These are phyloP conservation scores for Acer negundo DNA, from an alignment of 345 rosid species.

Conservation along the genomic window DNA sequence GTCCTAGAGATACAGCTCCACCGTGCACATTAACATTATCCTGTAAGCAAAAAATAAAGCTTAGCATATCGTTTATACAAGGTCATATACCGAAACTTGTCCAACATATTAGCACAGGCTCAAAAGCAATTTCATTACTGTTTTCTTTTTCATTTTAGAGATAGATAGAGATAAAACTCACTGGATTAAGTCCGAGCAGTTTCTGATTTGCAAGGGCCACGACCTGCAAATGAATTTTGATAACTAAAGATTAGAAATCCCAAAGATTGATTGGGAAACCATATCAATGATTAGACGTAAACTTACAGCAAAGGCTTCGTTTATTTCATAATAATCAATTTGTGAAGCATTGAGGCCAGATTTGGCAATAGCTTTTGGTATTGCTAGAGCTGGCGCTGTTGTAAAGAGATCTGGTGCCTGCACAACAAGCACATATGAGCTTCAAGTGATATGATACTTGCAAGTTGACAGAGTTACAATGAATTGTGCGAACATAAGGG, in stretches of 20 bases:
- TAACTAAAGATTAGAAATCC: slow-evolving; percentile 10
- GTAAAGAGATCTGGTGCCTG: slow-evolving; percentile 97
- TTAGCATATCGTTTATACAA: neutral
- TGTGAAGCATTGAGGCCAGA: slow-evolving; percentile 84
- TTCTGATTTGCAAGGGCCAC: slow-evolving; percentile 92
- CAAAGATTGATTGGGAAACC: neutral
- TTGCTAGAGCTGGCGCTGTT: slow-evolving; percentile 93
- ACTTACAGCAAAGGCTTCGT: slow-evolving; percentile 96
- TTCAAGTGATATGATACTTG: slow-evolving; percentile 13
- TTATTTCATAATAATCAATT: slow-evolving; percentile 91
- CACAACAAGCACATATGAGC: slow-evolving; percentile 29
- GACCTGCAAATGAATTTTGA: slow-evolving; percentile 48
- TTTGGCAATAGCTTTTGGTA: slow-evolving; percentile 86
- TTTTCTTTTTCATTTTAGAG: neutral
- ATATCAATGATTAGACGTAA: neutral
- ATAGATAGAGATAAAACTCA: slow-evolving; percentile 40
- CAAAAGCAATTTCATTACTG: neutral
- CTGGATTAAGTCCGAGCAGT: slow-evolving; percentile 75
- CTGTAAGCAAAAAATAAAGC: slow-evolving; percentile 39
- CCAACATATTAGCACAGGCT: neutral
- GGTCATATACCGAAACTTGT: neutral
- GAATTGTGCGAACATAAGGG: neutral
- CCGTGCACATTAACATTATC: slow-evolving; percentile 89
- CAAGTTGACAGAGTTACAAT: slow-evolving; percentile 1
- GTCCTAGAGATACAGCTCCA: slow-evolving; percentile 96